Base-by-base conservation (phyloP, 2,329 filamentous ascomycete species). In the Grosmannia clavigera region DNA sequence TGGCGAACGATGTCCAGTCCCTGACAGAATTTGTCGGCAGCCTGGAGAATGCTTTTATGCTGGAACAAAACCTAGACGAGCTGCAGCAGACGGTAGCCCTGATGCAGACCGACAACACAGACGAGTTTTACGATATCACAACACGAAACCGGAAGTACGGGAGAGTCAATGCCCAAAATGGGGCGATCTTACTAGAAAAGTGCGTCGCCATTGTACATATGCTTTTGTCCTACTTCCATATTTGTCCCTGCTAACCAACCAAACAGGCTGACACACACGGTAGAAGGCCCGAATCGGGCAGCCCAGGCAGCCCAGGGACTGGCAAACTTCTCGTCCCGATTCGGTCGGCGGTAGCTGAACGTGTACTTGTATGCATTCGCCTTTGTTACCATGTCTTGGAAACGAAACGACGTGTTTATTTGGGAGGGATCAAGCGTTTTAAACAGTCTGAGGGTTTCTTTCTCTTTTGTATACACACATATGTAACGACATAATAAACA, bases 41-140 rank as follows among this genome's bases (percentile, higher is more conserved):
- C 53, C 83, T 99, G 25, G 88, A 91, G 65, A 92, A 95, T 64
- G 81, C 82, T 6, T 85, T 86, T n/a, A 92, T 95, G 73, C 77
- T 99, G 25, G 82, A 87, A 63, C 88, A 94, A 68, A 94, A 95
- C 65, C 76, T 99, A 48, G 92, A 96, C 67, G 94, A 97, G 74
- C 78, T 99, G 43, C 86, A 92, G 66, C 94, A 99, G 75, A 97
- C 94, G 1, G 87, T 96, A 55, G 84, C 88, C 62, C 79, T 99
- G 31, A 88, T 99, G 81, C 85, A 89, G 68, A 83, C 82, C 1
- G 90, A 95, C 50, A 95, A 95, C 67, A 84, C 90, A n/a, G 92
- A 97, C 65, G 92, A 97, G 71, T 99, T 96, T 72, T 99, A 94
- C 71, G 94, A 99, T 69, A 87, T 94, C 57, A 88, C 87, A 5